Conservation (phyloP, 495 filamentous ascomycete genomes). For the Xylaria intraflava region DNA sequence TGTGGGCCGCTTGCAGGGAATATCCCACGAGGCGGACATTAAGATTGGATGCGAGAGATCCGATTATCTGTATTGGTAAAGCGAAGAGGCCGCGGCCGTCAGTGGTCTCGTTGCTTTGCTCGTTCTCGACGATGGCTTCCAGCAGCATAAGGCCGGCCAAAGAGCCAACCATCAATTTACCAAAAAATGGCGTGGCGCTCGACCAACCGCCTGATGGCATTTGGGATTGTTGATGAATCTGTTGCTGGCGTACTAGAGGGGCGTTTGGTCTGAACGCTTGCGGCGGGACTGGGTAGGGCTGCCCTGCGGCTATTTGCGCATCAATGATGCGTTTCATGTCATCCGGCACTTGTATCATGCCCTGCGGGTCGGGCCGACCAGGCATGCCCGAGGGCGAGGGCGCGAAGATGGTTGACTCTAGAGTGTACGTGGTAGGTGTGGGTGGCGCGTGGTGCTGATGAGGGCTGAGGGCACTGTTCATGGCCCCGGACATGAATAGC, state of each 20-base stretch:
- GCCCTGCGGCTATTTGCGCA: slow-evolving; percentile 37
- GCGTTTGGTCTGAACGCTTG: slow-evolving; percentile 32
- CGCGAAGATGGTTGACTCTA: slow-evolving; percentile 32
- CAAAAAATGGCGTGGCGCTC: slow-evolving; percentile 43
- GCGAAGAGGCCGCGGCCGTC: slow-evolving; percentile 64
- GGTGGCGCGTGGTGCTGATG: slow-evolving; percentile 32
- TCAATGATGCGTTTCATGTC: slow-evolving; percentile 63
- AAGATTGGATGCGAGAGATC: slow-evolving; percentile 31
- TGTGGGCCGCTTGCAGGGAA: slow-evolving; percentile 31
- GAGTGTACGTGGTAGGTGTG: slow-evolving; percentile 42
- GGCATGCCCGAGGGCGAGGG: slow-evolving; percentile 27
- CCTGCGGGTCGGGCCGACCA: slow-evolving; percentile 42
- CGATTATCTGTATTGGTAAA: slow-evolving; percentile 53
- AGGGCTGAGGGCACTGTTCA: slow-evolving; percentile 44
- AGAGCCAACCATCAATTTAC: slow-evolving; percentile 84
- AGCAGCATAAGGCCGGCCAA: slow-evolving; percentile 87
- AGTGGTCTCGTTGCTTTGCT: slow-evolving; percentile 51
- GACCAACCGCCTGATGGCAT: slow-evolving; percentile 36
- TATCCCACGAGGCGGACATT: slow-evolving; percentile 44
- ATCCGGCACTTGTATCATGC: slow-evolving; percentile 73
- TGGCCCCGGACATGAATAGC: slow-evolving; percentile 54
- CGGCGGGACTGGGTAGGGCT: slow-evolving; percentile 39
- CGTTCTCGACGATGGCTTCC: slow-evolving; percentile 60
- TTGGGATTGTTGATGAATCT: slow-evolving; percentile 39
- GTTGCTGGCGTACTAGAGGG: slow-evolving; percentile 39